Conservation (phyloP, 768 basidiomycete genomes). For the Termitomyces titanicus region DNA sequence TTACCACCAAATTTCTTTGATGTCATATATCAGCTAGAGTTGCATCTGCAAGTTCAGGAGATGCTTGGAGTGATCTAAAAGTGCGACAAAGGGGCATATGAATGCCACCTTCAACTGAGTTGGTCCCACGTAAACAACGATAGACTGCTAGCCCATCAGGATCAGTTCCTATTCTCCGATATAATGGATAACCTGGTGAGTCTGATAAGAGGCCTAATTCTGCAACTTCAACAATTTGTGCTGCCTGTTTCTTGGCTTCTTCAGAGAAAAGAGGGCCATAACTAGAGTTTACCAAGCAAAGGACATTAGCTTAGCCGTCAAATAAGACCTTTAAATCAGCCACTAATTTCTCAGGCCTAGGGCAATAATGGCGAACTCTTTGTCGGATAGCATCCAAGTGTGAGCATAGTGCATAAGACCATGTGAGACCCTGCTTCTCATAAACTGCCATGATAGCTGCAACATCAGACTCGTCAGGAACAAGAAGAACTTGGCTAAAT, state of each 20-base stretch:
- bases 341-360: not conserved
- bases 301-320: not conserved
- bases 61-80: constrained; percentile 4
- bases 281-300: not conserved
- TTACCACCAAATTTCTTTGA: not conserved
- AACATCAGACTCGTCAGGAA: not conserved
- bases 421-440: not conserved
- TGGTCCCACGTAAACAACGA: not conserved
- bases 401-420: not conserved
- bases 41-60: not conserved
- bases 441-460: not conserved
- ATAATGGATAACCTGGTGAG: not conserved
- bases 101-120: not conserved
- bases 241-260: not conserved
- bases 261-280: not conserved
- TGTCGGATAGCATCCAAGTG: not conserved
- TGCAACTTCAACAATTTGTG: not conserved
- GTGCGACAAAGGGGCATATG: not conserved
- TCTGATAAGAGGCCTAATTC: no score
- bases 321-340: not conserved
- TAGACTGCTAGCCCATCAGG: not conserved
- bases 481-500: not conserved
- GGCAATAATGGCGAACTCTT: not conserved
- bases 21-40: not conserved
- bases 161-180: not conserved